Percentiles rank a stretch among this genome's conserved stretches.
These are phyloP conservation scores for Acanthamoeba royreba DNA, from an alignment of 208 protist genomes.

Conservation along the genomic window DNA sequence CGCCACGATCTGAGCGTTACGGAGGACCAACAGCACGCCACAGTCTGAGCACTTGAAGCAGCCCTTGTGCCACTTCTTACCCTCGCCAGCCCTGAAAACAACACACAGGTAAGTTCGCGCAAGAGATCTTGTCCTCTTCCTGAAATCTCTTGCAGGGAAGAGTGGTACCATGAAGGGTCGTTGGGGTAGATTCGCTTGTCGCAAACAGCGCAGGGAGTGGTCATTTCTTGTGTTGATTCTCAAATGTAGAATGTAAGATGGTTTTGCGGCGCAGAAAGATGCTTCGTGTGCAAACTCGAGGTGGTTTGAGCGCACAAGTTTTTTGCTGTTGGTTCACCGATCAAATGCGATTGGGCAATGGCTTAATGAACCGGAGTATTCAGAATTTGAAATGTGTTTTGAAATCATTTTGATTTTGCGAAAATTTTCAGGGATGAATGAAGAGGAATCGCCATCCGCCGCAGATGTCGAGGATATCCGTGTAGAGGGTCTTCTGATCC, in stretches of 20 bases:
- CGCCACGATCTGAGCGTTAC: neutral
- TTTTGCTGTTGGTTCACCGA: neutral
- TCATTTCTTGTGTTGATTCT: too few species aligned
- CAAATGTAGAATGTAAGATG: too few species aligned
- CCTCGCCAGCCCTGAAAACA: neutral
- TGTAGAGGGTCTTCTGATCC: neutral
- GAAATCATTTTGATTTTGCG: neutral
- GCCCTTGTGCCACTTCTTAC: conserved; percentile 45
- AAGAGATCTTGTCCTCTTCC: neutral
- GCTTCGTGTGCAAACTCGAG: too few species aligned
- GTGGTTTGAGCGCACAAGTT: too few species aligned
- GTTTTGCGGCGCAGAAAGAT: too few species aligned
- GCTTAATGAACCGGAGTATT: neutral
- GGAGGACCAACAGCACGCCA: neutral
- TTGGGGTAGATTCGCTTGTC: conserved; percentile 4
- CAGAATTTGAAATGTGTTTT: neutral
- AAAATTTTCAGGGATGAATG: neutral
- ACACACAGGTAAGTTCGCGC: neutral
- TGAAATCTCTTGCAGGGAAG: neutral
- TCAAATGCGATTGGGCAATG: neutral
- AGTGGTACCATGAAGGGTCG: neutral
- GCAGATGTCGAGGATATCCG: neutral
- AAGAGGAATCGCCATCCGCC: neutral
- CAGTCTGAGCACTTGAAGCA: conserved; percentile 37
- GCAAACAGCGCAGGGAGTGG: neutral